Base-by-base conservation (phyloP, 352 stramenopile genomes). In the Phytophthora ohioensis region DNA sequence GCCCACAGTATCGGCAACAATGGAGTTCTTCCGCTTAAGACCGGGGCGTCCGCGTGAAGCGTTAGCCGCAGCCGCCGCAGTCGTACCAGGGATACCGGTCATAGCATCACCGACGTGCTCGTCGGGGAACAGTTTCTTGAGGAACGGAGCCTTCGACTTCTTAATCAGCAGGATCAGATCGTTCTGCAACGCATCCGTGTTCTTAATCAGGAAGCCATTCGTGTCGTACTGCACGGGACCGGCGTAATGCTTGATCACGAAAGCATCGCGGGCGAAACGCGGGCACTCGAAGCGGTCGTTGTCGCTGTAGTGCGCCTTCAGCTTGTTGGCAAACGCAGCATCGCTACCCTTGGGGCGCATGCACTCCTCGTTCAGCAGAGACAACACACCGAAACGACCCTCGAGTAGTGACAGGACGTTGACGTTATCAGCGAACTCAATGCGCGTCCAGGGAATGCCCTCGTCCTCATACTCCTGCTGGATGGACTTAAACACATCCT, bases 391-490 rank as follows among this genome's bases (percentile, higher is more conserved):
- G 32, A 90, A 92, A 43, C 79, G 80, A 13, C 84, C 86, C 78
- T 98, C 92, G 15, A 98, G 87, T 15, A 98, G 77, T 36, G 96
- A 81, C n/a, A 98, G 69, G 46, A 97, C 94, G 46, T 94, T 92
- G 52, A 88, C 85, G 69, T 98, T 98, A 70, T 98, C 94, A 2
- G 84, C 81, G 70, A 98, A 98, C 61, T 97, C 88, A 57, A 97
- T 97, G 57, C 88, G 82, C 58, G 86, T 94, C 81, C 95, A 95
- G n/a, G 88, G 80, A 57, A 98, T 97, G 52, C 93, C 93, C 76
- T 99, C 97, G 30, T 95, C 90, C 68, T 98, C 91, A 78, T 99
- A 99, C 70, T 98, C 93, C 58, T 93, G 81, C 81, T 99, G 97
- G 34, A 98, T 90, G 36, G 84, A 89, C 79, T 98, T 98, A 76